These are phyloP conservation scores for Gentiana macrophylla DNA, from an alignment of 257 asterid species.

Conservation along the genomic window DNA sequence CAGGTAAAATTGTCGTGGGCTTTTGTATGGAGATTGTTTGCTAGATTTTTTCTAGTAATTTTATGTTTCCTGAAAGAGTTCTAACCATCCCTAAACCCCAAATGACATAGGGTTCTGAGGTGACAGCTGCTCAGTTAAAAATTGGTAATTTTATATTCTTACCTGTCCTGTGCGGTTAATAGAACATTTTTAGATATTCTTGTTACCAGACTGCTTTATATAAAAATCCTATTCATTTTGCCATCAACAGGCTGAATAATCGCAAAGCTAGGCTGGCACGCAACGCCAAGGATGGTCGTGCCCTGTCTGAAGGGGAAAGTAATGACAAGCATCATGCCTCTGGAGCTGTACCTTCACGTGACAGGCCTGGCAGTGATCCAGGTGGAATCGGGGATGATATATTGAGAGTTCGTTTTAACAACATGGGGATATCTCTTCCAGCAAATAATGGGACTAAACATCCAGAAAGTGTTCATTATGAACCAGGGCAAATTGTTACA, in stretches of 20 bases:
- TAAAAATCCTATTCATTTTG: slow-evolving; percentile 1
- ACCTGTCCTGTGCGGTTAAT: slow-evolving; percentile 1
- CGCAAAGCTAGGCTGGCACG: slow-evolving; percentile 98
- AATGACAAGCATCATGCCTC: slow-evolving; percentile 43
- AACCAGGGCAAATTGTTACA: slow-evolving; percentile 52
- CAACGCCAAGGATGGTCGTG: slow-evolving; percentile 68
- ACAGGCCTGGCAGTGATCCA: slow-evolving; percentile 27
- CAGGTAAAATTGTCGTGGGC: slow-evolving; percentile 38
- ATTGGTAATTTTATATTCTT: slow-evolving; percentile 48
- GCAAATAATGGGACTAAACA: slow-evolving; percentile 16
- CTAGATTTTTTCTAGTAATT: slow-evolving; percentile 1
- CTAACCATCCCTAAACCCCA: slow-evolving; percentile 1
- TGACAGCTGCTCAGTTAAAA: slow-evolving; percentile 84
- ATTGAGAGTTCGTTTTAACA: slow-evolving; percentile 22
- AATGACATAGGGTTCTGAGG: slow-evolving; percentile 84
- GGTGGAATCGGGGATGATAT: slow-evolving; percentile 30
- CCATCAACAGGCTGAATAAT: slow-evolving; percentile 72
- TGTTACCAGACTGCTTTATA: background rate
- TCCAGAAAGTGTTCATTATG: slow-evolving; percentile 23
- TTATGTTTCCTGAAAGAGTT: slow-evolving; percentile 12
- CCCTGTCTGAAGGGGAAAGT: slow-evolving; percentile 46
- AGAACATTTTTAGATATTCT: too few species aligned
- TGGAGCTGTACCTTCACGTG: slow-evolving; percentile 22
- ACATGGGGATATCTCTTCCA: slow-evolving; percentile 23
- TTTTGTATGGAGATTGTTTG: slow-evolving; percentile 1